Evolutionary conservation across 345 rosid species (phyloP).

Genomic region (Trapa incisa): DNA sequence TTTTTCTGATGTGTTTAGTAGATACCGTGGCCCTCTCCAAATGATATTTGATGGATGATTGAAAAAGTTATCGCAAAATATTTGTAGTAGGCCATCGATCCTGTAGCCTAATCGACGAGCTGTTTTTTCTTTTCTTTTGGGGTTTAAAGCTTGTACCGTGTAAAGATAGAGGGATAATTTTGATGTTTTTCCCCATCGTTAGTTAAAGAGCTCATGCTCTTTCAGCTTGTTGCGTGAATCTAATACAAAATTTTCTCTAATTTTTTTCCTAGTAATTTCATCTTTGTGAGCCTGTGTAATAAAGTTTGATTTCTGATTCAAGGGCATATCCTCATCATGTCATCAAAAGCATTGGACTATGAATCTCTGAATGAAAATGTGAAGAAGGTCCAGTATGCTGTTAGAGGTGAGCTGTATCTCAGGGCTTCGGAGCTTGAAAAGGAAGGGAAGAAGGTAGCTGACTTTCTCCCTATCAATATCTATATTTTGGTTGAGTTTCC

Average conservation of each 20-base stretch:
- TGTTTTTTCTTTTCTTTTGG: too few relatives aligned
- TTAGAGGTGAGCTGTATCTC: slow-evolving; percentile 92
- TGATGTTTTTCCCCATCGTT: neutral
- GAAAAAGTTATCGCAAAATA: neutral
- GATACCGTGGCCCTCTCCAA: neutral
- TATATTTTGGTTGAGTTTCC: slow-evolving; percentile 3
- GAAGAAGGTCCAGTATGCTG: slow-evolving; percentile 91
- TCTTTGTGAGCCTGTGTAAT: neutral
- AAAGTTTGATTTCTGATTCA: slow-evolving; percentile 7
- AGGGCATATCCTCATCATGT: slow-evolving; percentile 31
- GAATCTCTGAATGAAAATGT: slow-evolving; percentile 75
- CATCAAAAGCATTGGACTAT: slow-evolving; percentile 53
- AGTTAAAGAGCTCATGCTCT: neutral
- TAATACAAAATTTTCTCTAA: neutral
- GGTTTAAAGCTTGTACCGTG: too few relatives aligned
- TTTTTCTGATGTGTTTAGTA: neutral
- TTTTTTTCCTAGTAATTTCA: neutral
- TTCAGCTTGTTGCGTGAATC: neutral
- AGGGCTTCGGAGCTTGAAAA: slow-evolving; percentile 99
- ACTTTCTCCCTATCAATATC: neutral
- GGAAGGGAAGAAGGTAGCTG: slow-evolving; percentile 84
- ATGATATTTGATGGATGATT: neutral
- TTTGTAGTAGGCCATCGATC: neutral
- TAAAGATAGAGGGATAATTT: neutral
- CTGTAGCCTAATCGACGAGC: neutral